Conservation (phyloP, 2,329 filamentous ascomycete genomes). For the Alternaria brassicicola region DNA sequence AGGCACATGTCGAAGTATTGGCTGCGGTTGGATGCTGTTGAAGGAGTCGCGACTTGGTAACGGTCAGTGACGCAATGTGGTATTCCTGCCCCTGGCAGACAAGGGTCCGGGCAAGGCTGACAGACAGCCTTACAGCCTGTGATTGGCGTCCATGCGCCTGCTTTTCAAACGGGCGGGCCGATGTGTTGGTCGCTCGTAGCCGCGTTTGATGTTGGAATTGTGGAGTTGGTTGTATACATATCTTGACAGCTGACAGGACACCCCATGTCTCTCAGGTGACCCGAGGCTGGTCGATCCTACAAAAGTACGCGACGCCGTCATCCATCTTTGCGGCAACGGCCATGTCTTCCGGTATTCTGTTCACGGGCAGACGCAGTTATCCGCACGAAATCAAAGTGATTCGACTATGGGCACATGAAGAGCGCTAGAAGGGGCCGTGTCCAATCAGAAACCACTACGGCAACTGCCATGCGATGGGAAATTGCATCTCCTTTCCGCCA, state of each 20-base stretch:
- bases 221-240: background rate
- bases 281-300: background rate
- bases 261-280: background rate
- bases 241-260: background rate
- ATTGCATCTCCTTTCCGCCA: slow-evolving; percentile 18
- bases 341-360: background rate
- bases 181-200: slow-evolving; percentile 1
- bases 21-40: slow-evolving; percentile 27
- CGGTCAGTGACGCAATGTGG: slow-evolving; percentile 32
- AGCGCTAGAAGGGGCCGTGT: background rate
- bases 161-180: slow-evolving; percentile 18
- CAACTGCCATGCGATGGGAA: slow-evolving; percentile 8
- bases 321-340: too few species aligned
- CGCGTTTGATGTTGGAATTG: background rate
- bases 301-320: background rate
- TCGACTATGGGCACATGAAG: background rate
- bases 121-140: slow-evolving; percentile 18
- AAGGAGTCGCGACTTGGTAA: slow-evolving; percentile 33
- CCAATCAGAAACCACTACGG: slow-evolving; percentile 2
- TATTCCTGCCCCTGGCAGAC: slow-evolving; percentile 22
- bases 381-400: background rate
- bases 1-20: slow-evolving; percentile 22
- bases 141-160: slow-evolving; percentile 7
- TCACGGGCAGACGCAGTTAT: background rate
- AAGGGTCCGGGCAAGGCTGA: slow-evolving; percentile 26